Conservation (phyloP, 2,329 filamentous ascomycete genomes). For the Colletotrichum brevisporum region DNA sequence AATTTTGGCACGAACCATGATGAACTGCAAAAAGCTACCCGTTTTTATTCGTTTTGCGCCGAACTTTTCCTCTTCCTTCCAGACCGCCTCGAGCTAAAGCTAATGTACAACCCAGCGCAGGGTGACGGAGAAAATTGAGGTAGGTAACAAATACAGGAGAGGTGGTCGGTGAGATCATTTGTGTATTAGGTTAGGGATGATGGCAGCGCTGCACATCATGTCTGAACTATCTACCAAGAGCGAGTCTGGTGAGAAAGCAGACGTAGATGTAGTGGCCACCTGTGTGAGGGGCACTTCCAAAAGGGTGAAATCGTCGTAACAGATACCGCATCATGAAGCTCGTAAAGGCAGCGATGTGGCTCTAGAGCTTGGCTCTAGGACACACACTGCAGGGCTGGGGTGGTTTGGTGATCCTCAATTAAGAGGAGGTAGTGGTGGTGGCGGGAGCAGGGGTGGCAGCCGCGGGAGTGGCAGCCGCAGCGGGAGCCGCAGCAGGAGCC, state of each 20-base stretch:
- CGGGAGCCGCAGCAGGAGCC: conserved; percentile 43
- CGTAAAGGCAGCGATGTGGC: conserved; percentile 28
- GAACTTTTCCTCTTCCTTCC: conserved; percentile 50
- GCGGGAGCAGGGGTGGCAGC: conserved; percentile 44
- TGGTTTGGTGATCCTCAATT: conserved; percentile 40
- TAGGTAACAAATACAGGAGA: conserved; percentile 52
- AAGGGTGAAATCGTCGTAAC: conserved; percentile 42
- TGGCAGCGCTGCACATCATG: conserved; percentile 38
- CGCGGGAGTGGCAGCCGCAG: conserved; percentile 49
- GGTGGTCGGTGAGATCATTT: conserved; percentile 42
- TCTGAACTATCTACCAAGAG: conserved; percentile 39
- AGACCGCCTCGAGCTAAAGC: conserved; percentile 49
- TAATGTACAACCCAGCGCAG: conserved; percentile 55
- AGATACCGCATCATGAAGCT: conserved; percentile 41
- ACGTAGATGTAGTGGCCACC: conserved; percentile 39
- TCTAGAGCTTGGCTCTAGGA: conserved; percentile 17
- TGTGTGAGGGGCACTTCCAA: conserved; percentile 40
- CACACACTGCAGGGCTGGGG: conserved; percentile 26
- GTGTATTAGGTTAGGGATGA: conserved; percentile 44
- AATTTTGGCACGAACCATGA: conserved; percentile 13
- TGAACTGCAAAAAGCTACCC: conserved; percentile 47
- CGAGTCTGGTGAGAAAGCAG: conserved; percentile 38
- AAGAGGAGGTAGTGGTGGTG: conserved; percentile 48
- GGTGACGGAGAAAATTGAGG: conserved; percentile 48
- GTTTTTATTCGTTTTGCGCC: conserved; percentile 51